Conservation (phyloP, 805 yeast genomes). For the Suhomyces kilbournensis region DNA sequence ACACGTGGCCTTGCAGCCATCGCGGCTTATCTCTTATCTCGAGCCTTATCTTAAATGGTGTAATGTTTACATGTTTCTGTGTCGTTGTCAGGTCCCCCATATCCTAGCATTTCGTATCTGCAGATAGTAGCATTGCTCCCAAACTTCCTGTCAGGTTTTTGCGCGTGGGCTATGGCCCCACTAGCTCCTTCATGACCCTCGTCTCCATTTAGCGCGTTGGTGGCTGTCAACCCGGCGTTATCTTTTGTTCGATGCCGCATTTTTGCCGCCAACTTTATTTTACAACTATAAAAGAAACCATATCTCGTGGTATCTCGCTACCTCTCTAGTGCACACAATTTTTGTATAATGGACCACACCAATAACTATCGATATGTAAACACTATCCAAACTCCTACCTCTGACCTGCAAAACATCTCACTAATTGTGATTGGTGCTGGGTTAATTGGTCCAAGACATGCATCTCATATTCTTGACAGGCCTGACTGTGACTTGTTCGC, state of each 20-base stretch:
- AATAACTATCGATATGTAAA: not conserved
- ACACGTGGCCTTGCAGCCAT: not conserved
- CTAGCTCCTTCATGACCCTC: not conserved
- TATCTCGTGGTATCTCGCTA: not conserved
- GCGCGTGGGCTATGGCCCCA: not conserved
- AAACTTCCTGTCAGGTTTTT: not conserved
- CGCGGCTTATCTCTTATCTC: not conserved
- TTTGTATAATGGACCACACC: not conserved
- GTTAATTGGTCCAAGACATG: constrained; percentile 41
- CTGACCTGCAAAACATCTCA: constrained; percentile 10
- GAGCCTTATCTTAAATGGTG: not conserved
- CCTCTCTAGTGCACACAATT: not conserved
- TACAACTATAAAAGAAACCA: not conserved
- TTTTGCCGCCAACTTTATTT: not conserved
- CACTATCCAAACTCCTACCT: not conserved
- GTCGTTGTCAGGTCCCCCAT: not conserved
- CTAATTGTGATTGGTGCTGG: constrained; percentile 38
- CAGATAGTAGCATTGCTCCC: not conserved
- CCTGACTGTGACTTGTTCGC: constrained; percentile 29
- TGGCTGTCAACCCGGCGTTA: not conserved
- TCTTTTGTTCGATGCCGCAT: not conserved
- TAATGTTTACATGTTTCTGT: not conserved
- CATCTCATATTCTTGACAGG: constrained; percentile 27
- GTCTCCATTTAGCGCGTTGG: not conserved
- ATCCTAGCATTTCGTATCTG: not conserved